phyloP scores from a whole-genome alignment of 1,284 basidiomycete species.

The Malassezia nana region DNA sequence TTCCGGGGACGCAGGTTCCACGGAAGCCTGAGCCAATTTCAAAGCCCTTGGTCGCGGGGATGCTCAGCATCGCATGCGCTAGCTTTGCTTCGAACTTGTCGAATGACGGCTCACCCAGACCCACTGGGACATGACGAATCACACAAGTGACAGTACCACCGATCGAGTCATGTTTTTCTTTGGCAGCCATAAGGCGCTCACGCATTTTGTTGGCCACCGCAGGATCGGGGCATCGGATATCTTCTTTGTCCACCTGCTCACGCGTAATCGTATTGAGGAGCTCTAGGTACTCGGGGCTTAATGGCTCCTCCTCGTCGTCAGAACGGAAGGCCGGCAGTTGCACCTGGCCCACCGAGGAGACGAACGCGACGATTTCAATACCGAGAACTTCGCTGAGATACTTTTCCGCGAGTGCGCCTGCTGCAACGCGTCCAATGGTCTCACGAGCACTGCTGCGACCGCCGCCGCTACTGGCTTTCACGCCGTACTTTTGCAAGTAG shows the following conservation, averaged over 20 bases:
- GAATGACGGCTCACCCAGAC: conserved; percentile 93
- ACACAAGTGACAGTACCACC: conserved; percentile 96
- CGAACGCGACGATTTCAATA: conserved; percentile 92
- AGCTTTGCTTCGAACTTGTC: conserved; percentile 97
- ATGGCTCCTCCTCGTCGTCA: conserved; percentile 60
- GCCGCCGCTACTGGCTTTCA: conserved; percentile 94
- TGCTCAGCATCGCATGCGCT: conserved; percentile 95
- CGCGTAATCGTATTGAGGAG: conserved; percentile 73
- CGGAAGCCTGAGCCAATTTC: conserved; percentile 95
- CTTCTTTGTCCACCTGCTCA: conserved; percentile 74
- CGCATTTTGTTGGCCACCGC: conserved; percentile 84
- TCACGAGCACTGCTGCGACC: conserved; percentile 89
- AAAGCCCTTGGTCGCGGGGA: conserved; percentile 96
- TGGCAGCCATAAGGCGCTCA: conserved; percentile 79
- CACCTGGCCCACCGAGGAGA: conserved; percentile 87
- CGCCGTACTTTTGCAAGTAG: conserved; percentile 91
- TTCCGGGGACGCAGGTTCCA: conserved; percentile 88
- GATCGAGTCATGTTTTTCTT: conserved; percentile 82
- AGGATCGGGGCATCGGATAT: conserved; percentile 80
- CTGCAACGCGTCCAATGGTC: conserved; percentile 93
- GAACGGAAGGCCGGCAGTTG: conserved; percentile 55
- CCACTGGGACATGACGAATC: conserved; percentile 76
- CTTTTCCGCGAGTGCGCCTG: conserved; percentile 93
- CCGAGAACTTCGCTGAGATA: conserved; percentile 81
- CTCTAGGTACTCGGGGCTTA: conserved; percentile 71